Percentiles rank a stretch among this genome's conserved stretches.
Conservation (phyloP, 768 basidiomycete genomes). For the Leccinum uliginosum region DNA sequence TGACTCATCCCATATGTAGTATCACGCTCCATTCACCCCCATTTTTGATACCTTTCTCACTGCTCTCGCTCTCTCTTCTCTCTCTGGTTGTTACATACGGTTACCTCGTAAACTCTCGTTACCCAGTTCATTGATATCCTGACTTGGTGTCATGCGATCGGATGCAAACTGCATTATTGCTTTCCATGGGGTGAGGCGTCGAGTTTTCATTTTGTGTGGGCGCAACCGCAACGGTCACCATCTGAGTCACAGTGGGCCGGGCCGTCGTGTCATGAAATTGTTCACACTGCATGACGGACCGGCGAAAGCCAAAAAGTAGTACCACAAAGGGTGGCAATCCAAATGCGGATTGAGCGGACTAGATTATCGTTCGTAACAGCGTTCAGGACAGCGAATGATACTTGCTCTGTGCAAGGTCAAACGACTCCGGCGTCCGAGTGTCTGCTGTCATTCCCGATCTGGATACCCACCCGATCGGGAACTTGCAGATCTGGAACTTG, state of each 20-base stretch:
- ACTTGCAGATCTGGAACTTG: slow-evolving; percentile 19
- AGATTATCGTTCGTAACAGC: neutral
- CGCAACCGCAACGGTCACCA: slow-evolving; percentile 14
- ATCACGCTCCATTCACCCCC: slow-evolving; percentile 31
- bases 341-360: neutral
- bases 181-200: slow-evolving; percentile 16
- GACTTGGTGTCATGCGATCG: slow-evolving; percentile 19
- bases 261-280: slow-evolving; percentile 6
- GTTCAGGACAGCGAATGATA: neutral
- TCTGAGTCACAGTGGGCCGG: slow-evolving; percentile 2
- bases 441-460: slow-evolving; percentile 22
- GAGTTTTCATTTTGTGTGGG: slow-evolving; percentile 24
- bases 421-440: neutral
- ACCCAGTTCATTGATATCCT: slow-evolving; percentile 34
- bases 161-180: slow-evolving; percentile 9
- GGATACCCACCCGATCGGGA: slow-evolving; percentile 16
- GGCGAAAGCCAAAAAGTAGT: neutral
- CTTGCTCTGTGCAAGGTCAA: neutral
- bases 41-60: slow-evolving; percentile 33
- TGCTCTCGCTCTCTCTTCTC: slow-evolving; percentile 11
- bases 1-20: slow-evolving; percentile 34
- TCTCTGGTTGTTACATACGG: slow-evolving; percentile 29
- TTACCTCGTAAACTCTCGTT: slow-evolving; percentile 35
- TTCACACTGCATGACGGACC: slow-evolving; percentile 16
- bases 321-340: neutral